These are phyloP conservation scores for Crithidia bombi DNA, from an alignment of 208 protist species.

Conservation along the genomic window DNA sequence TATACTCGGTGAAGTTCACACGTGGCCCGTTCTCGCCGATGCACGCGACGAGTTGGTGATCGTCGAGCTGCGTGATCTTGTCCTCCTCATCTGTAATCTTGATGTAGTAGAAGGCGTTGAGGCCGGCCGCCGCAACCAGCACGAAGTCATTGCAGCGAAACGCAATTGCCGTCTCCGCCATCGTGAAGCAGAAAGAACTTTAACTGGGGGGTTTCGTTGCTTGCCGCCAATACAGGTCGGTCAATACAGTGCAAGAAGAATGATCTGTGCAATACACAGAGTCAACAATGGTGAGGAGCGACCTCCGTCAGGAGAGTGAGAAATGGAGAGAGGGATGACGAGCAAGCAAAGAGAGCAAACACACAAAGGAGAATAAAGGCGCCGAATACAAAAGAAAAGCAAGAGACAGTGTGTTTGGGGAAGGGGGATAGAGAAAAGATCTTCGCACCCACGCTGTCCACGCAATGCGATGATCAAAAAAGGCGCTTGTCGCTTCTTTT, in stretches of 20 bases:
- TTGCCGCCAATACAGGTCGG: not conserved
- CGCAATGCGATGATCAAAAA: no score
- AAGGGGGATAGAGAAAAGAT: no score
- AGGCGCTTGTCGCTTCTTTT: no score
- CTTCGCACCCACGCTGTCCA: no score
- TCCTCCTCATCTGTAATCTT: constrained; percentile 94
- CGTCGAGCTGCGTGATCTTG: constrained; percentile 90
- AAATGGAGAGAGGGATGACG: no score
- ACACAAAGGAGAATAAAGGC: no score
- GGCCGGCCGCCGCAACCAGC: constrained; percentile 75
- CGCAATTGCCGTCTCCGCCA: constrained; percentile 89
- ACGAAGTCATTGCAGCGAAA: constrained; percentile 90
- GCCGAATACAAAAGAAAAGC: no score
- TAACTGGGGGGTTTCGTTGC: not conserved
- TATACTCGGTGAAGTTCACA: constrained; percentile 94
- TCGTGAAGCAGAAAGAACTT: constrained; percentile 26
- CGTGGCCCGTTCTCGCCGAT: constrained; percentile 90
- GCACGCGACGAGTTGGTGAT: constrained; percentile 91
- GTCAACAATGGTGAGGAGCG: no score
- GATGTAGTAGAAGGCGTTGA: constrained; percentile 93
- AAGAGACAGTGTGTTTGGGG: no score
- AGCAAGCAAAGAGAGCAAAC: no score
- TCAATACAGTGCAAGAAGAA: not conserved
- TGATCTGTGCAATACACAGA: no score
- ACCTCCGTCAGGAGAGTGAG: no score